Conservation (phyloP, 2,329 filamentous ascomycete species). For the Ambrosiella beaveri region DNA sequence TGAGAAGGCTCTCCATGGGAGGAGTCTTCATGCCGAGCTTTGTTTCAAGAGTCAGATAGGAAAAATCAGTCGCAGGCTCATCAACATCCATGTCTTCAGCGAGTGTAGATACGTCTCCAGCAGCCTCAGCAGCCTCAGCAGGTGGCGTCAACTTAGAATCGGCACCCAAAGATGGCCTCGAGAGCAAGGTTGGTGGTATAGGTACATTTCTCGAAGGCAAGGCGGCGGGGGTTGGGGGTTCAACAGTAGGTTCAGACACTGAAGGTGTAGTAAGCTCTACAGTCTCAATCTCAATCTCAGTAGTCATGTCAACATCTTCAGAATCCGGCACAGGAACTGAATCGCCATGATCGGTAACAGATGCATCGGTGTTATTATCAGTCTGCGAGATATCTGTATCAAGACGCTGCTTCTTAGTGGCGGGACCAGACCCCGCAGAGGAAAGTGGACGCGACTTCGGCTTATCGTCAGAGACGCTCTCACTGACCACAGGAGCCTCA, state of each 20-base stretch:
- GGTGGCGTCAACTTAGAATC: constrained; percentile 11
- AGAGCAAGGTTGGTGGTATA: no score
- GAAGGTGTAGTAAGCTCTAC: no score
- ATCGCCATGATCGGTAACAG: neutral
- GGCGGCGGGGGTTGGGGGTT: no score
- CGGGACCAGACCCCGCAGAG: neutral
- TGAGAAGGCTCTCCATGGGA: constrained; percentile 35
- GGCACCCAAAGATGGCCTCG: no score
- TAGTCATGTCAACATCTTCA: no score
- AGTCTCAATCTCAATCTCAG: no score
- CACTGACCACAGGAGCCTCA: neutral
- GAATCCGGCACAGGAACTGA: neutral
- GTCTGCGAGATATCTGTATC: neutral
- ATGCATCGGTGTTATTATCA: neutral
- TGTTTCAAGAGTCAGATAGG: constrained; percentile 10
- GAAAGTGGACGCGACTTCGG: neutral
- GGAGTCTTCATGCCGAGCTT: constrained; percentile 34
- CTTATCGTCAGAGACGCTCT: neutral
- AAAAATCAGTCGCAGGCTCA: constrained; percentile 26
- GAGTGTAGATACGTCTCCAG: constrained; percentile 24
- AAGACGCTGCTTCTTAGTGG: neutral
- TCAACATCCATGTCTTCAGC: constrained; percentile 39
- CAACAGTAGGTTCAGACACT: no score
- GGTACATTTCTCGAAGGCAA: no score
- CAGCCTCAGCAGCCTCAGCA: constrained; percentile 13